Conservation (phyloP, 176 grass and related monocot species). For the Carex kokanica region DNA sequence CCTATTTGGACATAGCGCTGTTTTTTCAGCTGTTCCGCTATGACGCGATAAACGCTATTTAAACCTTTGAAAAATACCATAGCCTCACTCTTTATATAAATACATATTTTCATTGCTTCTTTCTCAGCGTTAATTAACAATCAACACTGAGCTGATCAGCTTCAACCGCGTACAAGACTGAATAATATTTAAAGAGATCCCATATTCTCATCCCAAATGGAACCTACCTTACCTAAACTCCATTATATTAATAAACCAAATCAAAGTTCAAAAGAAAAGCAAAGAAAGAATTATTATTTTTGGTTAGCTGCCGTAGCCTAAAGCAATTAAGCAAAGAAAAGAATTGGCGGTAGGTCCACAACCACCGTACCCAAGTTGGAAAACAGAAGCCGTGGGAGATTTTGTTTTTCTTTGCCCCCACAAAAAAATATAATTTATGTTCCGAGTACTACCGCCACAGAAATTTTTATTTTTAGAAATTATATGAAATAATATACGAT, state of each 20-base stretch:
- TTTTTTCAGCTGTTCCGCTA: too few species aligned
- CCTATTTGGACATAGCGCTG: too few species aligned
- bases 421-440: background rate
- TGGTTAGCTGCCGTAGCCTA: too few species aligned
- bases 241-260: conserved; percentile 23
- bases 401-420: background rate
- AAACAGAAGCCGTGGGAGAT: conserved; percentile 21
- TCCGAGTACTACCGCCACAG: background rate
- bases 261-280: background rate
- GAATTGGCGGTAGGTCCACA: background rate
- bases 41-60: too few species aligned
- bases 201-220: background rate
- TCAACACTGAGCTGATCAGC: background rate
- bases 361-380: conserved; percentile 21
- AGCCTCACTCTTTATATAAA: too few species aligned
- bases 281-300: background rate
- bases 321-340: background rate
- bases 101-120: too few species aligned
- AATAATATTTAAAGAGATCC: conserved; percentile 16
- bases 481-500: too few species aligned
- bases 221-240: conserved; percentile 24
- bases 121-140: background rate
- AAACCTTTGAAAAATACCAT: too few species aligned
- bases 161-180: background rate
- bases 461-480: too few species aligned